Evolutionary conservation across 2,329 filamentous ascomycete species (phyloP).

Genomic region (Teratosphaeria epicoccoides): DNA sequence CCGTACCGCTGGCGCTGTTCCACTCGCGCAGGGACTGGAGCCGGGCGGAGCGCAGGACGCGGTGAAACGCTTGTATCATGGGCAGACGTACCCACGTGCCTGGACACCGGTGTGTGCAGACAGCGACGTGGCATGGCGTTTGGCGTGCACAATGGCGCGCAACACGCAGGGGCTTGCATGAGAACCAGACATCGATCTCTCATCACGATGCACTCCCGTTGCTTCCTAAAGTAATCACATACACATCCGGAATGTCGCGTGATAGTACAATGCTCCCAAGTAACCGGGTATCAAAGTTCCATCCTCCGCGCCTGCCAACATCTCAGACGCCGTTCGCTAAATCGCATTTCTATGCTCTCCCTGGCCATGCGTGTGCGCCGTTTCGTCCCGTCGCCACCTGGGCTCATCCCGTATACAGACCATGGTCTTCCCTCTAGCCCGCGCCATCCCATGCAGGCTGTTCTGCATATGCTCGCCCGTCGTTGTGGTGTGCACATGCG

Average conservation of each 20-base stretch:
- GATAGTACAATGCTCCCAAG: not conserved
- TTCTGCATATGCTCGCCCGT: not conserved
- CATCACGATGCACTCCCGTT: not conserved
- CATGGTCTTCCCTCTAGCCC: not conserved
- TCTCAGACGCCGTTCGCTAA: not conserved
- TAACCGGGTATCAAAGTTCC: not conserved
- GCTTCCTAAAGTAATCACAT: not conserved
- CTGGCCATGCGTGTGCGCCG: not conserved
- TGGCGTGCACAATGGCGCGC: not conserved
- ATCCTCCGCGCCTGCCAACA: not conserved
- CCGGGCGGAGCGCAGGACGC: not conserved
- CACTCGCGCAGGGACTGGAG: not conserved
- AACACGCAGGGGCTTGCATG: not conserved
- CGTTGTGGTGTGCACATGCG: not conserved
- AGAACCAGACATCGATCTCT: not conserved
- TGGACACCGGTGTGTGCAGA: not conserved
- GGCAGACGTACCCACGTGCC: not conserved
- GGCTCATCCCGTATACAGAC: not conserved
- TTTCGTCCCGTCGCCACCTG: not conserved
- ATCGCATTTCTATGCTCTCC: not conserved
- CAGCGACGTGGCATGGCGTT: not conserved
- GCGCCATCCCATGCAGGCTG: not conserved
- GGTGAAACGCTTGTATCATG: not conserved
- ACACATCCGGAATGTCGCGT: not conserved
- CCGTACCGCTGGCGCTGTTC: not conserved